Conservation (phyloP, 2,329 filamentous ascomycete genomes). For the Pseudocercospora fijiensis region DNA sequence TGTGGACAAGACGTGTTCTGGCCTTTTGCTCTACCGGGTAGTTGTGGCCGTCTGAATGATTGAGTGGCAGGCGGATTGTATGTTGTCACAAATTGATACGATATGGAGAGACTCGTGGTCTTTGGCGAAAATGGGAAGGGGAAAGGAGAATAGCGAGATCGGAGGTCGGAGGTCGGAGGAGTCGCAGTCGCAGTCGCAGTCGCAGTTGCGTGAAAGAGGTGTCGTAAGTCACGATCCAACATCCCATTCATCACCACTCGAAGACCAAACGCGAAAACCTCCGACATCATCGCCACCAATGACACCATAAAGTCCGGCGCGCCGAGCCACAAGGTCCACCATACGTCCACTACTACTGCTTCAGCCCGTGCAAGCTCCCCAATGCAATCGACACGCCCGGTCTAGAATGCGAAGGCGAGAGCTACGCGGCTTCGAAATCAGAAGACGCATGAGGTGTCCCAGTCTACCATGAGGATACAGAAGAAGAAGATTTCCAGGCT, state of each 20-base stretch:
- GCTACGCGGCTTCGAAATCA: not conserved
- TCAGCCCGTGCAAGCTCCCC: not conserved
- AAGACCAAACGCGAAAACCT: not conserved
- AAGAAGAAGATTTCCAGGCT: not conserved
- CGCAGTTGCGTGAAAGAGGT: not conserved
- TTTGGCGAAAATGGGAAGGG: too few relatives aligned
- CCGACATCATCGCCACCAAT: too few relatives aligned
- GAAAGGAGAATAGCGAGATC: not conserved
- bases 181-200: too few relatives aligned
- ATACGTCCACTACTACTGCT: not conserved
- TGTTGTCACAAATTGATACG: not conserved
- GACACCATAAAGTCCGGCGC: too few relatives aligned
- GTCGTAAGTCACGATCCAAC: not conserved
- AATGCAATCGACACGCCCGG: not conserved
- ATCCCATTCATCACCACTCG: not conserved
- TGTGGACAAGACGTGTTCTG: not conserved
- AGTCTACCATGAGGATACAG: not conserved
- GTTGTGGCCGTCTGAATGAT: not conserved
- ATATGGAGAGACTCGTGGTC: not conserved
- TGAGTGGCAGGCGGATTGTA: not conserved
- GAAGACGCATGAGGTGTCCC: not conserved
- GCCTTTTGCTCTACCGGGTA: not conserved
- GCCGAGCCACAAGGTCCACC: too few relatives aligned
- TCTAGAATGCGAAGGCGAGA: not conserved
- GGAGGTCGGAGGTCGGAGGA: too few relatives aligned